Percentiles rank a stretch among this genome's conserved stretches.
These are phyloP conservation scores for Fusarium beomiforme DNA, from an alignment of 2,329 filamentous ascomycete species.

Conservation along the genomic window DNA sequence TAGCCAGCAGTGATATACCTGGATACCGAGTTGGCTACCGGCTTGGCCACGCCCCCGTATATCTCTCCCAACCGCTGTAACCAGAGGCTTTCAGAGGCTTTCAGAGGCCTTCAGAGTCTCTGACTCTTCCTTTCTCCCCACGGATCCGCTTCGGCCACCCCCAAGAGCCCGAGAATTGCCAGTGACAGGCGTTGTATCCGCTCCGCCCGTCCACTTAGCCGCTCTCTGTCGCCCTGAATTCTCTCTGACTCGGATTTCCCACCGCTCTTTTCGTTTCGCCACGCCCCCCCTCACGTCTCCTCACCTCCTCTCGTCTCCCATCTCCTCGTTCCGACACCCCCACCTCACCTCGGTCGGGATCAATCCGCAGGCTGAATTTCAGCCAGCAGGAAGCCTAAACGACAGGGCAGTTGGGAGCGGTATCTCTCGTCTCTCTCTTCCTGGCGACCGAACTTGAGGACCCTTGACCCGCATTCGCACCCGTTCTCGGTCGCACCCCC, in stretches of 20 bases:
- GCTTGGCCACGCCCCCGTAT: slow-evolving; percentile 4
- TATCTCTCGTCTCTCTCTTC: slow-evolving; percentile 16
- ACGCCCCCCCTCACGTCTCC: slow-evolving; percentile 11
- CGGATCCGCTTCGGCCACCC: slow-evolving; percentile 23
- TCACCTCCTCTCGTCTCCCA: not conserved
- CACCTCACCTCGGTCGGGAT: slow-evolving; percentile 18
- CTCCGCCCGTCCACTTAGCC: slow-evolving; percentile 29
- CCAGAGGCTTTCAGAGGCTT: not conserved
- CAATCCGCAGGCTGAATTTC: slow-evolving; percentile 14
- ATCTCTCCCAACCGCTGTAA: slow-evolving; percentile 4
- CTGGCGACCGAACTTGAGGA: slow-evolving; percentile 26
- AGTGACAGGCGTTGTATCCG: slow-evolving; percentile 21
- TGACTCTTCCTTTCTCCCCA: slow-evolving; percentile 14
- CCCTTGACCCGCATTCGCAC: slow-evolving; percentile 30
- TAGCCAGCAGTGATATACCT: slow-evolving; percentile 20
- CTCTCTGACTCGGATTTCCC: slow-evolving; percentile 23
- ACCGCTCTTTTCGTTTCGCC: slow-evolving; percentile 32
- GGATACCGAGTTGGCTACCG: slow-evolving; percentile 15
- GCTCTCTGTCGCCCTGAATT: slow-evolving; percentile 20
- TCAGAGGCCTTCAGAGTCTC: not conserved
- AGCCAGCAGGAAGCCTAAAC: slow-evolving; percentile 16
- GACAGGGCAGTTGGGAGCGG: not conserved
- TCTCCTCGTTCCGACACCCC: not conserved
- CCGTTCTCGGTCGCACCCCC: slow-evolving; percentile 23
- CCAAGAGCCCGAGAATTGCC: not conserved